Percentiles rank a stretch among this genome's conserved stretches.
Evolutionary conservation across 176 grass and related monocot species (phyloP).

Genomic region (Bromus sterilis): DNA sequence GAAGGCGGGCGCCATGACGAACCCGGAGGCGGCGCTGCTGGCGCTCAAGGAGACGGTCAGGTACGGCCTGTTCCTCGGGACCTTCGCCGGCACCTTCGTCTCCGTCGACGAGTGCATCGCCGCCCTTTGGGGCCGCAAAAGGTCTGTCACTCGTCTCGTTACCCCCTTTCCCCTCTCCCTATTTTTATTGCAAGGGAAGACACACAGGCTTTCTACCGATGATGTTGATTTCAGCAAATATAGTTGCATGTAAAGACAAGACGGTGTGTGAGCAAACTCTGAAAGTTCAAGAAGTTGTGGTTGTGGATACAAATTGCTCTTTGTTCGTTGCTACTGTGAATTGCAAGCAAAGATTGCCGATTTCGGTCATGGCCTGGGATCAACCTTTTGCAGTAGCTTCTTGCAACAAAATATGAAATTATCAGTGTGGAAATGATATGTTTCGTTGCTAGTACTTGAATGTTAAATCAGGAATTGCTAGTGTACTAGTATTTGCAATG

Average conservation of each 20-base stretch:
- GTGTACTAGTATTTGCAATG: not conserved
- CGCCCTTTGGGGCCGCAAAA: conserved; percentile 71
- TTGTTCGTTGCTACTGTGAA: not conserved
- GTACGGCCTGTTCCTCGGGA: conserved; percentile 89
- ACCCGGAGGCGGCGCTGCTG: conserved; percentile 60
- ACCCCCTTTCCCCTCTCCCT: not conserved
- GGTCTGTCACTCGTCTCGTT: conserved; percentile 21
- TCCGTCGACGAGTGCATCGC: conserved; percentile 88
- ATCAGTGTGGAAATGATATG: not conserved
- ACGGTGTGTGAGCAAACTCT: not conserved
- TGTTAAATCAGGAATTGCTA: not conserved
- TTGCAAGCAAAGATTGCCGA: not conserved
- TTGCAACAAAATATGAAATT: not conserved
- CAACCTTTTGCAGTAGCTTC: not conserved
- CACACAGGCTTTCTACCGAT: not conserved
- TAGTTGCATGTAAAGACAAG: not conserved
- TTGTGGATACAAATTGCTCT: not conserved
- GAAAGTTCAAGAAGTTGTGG: not conserved
- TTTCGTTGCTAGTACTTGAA: not conserved
- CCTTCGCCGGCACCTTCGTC: conserved; percentile 86
- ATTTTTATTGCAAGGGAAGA: not conserved
- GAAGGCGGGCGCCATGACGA: conserved; percentile 65
- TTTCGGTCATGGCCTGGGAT: not conserved
- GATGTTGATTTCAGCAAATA: conserved; percentile 2
- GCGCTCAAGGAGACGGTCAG: conserved; percentile 82